Evolutionary conservation across 306 rosid genomes (phyloP).

Genomic region (Herpetospermum pedunculosum): DNA sequence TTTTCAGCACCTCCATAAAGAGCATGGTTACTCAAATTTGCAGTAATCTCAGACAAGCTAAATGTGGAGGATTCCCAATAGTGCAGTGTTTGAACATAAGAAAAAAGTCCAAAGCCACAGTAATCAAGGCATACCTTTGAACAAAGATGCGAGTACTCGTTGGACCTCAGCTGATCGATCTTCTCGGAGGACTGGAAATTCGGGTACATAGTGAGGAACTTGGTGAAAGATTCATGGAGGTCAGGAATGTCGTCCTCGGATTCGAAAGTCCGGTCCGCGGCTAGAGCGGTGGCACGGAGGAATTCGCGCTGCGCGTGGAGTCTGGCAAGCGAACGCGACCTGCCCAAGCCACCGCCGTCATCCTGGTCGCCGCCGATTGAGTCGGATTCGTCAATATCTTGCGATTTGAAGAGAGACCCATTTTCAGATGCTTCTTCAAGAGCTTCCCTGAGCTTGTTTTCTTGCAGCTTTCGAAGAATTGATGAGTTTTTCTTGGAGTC

Average conservation of each 20-base stretch:
- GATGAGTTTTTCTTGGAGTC: constrained; percentile 43
- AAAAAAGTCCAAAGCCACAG: constrained; percentile 93
- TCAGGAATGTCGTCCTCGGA: constrained; percentile 56
- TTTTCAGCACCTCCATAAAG: constrained; percentile 83
- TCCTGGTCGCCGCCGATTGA: constrained; percentile 35
- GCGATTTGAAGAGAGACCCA: constrained; percentile 66
- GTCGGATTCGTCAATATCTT: constrained; percentile 60
- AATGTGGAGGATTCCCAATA: constrained; percentile 93
- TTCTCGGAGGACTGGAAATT: constrained; percentile 71
- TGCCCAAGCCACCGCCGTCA: constrained; percentile 54
- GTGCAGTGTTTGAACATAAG: constrained; percentile 80
- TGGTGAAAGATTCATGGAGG: constrained; percentile 48
- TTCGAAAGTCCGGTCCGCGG: constrained; percentile 67
- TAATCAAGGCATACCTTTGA: constrained; percentile 99
- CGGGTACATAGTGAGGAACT: constrained; percentile 89
- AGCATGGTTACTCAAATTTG: constrained; percentile 84
- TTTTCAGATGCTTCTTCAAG: constrained; percentile 99
- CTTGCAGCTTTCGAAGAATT: constrained; percentile 69
- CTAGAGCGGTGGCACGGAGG: constrained; percentile 81
- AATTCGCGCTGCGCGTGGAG: constrained; percentile 83
- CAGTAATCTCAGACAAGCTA: constrained; percentile 95
- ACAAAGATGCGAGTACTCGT: constrained; percentile 69
- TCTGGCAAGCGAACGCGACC: constrained; percentile 80
- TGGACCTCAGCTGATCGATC: constrained; percentile 76
- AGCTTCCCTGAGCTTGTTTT: constrained; percentile 88